A percentile compares a stretch with the other conserved stretches of the same genome.
Evolutionary conservation across 176 grass and related monocot species (phyloP).

Genomic region (Carex cristatella): DNA sequence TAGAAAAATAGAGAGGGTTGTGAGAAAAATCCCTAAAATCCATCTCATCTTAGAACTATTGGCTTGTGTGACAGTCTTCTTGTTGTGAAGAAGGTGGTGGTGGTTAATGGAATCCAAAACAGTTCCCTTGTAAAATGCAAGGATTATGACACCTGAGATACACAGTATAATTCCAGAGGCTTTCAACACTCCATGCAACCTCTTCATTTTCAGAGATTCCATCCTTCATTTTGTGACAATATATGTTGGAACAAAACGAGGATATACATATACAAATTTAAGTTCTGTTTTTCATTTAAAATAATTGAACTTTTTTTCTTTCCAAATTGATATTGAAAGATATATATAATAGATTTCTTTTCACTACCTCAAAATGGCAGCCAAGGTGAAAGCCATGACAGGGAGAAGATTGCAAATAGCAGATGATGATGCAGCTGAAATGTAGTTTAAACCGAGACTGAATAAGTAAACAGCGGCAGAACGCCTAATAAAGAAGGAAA

Average conservation of each 20-base stretch:
- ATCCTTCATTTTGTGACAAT: conserved; percentile 26
- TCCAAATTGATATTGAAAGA: not conserved
- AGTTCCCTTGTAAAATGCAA: conserved; percentile 55
- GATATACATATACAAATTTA: not conserved
- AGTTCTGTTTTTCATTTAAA: not conserved
- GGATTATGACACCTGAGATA: conserved; percentile 21
- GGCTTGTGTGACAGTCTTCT: not conserved
- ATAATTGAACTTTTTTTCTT: not conserved
- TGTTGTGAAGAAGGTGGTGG: conserved; percentile 13
- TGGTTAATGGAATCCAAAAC: conserved; percentile 42
- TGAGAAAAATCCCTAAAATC: conserved; percentile 43
- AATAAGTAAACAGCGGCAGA: conserved; percentile 30
- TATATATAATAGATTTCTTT: not conserved
- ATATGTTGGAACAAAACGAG: not conserved
- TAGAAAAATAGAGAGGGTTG: conserved; percentile 10
- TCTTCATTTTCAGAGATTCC: conserved; percentile 46
- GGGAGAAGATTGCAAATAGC: conserved; percentile 56
- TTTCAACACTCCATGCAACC: conserved; percentile 39
- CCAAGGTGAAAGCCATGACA: conserved; percentile 56
- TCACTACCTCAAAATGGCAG: conserved; percentile 52
- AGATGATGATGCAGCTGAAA: conserved; percentile 44
- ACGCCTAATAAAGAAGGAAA: conserved; percentile 26
- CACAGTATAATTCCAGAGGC: conserved; percentile 27
- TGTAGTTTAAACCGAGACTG: conserved; percentile 52
- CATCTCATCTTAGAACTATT: conserved; percentile 21